Evolutionary conservation across 2,329 filamentous ascomycete species (phyloP).

Genomic region (Dendrostoma leiphaemia): DNA sequence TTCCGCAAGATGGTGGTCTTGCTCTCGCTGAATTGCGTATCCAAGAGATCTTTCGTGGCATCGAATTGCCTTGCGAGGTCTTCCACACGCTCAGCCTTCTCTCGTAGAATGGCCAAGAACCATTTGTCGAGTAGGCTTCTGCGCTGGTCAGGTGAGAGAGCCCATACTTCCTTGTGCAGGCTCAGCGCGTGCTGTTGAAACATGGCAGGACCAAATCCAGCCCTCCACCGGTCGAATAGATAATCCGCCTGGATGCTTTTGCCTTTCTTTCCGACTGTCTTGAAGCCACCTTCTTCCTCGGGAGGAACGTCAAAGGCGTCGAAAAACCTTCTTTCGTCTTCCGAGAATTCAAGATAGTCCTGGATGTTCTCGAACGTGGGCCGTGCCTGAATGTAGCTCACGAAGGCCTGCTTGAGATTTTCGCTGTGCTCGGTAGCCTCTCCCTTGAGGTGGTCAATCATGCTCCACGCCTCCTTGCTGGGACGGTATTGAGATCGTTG

Average conservation of each 20-base stretch:
- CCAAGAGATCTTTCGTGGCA: constrained; percentile 36
- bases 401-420: constrained; percentile 20
- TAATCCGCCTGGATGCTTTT: constrained; percentile 44
- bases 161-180: constrained; percentile 47
- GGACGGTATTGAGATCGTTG: constrained; percentile 34
- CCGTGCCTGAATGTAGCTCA: constrained; percentile 12
- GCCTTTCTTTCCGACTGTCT: constrained; percentile 42
- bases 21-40: constrained; percentile 41
- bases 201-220: constrained; percentile 42
- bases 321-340: constrained; percentile 49
- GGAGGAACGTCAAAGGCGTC: constrained; percentile 54
- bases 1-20: constrained; percentile 42
- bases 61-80: constrained; percentile 40
- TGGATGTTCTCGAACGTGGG: constrained; percentile 31
- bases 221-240: constrained; percentile 52
- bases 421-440: constrained; percentile 30
- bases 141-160: constrained; percentile 39
- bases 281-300: constrained; percentile 43
- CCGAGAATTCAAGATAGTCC: constrained; percentile 49
- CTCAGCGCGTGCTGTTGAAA: constrained; percentile 32
- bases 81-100: constrained; percentile 43
- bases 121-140: constrained; percentile 37
- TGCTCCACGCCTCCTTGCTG: constrained; percentile 31
- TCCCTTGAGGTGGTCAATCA: constrained; percentile 40
- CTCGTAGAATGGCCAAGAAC: constrained; percentile 44